phyloP scores from a whole-genome alignment of 2,329 filamentous ascomycete genomes.

The Neonectria sp. region DNA sequence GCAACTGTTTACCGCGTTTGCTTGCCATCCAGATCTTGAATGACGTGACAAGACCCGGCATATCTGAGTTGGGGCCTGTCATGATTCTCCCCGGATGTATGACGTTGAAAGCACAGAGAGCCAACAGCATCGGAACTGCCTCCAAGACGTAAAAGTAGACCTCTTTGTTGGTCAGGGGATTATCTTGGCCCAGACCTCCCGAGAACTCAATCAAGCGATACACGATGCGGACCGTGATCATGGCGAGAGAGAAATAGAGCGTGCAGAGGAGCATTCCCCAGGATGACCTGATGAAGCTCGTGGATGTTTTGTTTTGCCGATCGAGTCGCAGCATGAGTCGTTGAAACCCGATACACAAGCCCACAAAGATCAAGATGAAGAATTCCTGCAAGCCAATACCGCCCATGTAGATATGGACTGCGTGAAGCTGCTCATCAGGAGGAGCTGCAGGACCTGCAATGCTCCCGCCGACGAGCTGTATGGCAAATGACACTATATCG shows the following conservation, averaged over 20 bases:
- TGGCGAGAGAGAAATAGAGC: slow-evolving; percentile 54
- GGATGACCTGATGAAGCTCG: background rate
- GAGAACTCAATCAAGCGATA: slow-evolving; percentile 69
- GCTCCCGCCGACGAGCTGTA: slow-evolving; percentile 54
- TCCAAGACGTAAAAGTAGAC: slow-evolving; percentile 65
- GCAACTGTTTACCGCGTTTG: slow-evolving; percentile 26
- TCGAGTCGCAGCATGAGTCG: slow-evolving; percentile 19
- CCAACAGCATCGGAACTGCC: slow-evolving; percentile 59
- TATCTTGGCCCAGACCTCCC: slow-evolving; percentile 51
- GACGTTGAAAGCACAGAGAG: slow-evolving; percentile 59
- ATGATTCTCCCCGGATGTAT: slow-evolving; percentile 56
- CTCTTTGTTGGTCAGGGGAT: slow-evolving; percentile 52
- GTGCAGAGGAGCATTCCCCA: slow-evolving; percentile 44
- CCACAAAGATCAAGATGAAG: slow-evolving; percentile 64
- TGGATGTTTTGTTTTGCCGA: background rate
- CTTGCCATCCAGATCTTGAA: slow-evolving; percentile 27
- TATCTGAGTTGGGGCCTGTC: slow-evolving; percentile 33
- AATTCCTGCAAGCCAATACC: slow-evolving; percentile 67
- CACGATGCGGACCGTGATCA: slow-evolving; percentile 64
- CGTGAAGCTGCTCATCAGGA: slow-evolving; percentile 47
- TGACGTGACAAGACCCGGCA: slow-evolving; percentile 34
- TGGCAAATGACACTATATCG: slow-evolving; percentile 55
- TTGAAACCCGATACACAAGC: slow-evolving; percentile 49
- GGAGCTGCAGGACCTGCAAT: slow-evolving; percentile 46
- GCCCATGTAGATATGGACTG: slow-evolving; percentile 66